Base-by-base conservation (phyloP, 345 rosid genomes). In the Rhizophora mangle region DNA sequence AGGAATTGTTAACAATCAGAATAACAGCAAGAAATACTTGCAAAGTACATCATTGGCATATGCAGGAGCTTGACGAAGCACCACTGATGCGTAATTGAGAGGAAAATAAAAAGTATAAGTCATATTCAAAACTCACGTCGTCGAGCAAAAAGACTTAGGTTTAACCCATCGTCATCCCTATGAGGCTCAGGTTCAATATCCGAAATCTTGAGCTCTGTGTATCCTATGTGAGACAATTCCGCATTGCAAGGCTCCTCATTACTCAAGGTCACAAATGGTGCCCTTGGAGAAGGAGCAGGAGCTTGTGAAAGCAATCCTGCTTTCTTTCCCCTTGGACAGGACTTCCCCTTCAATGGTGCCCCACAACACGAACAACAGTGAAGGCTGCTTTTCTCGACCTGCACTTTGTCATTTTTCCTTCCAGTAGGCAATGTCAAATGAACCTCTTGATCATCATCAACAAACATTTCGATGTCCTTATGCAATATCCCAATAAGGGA, bases 221-320 rank as follows among this genome's bases (percentile, higher is more conserved):
- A 79, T 32, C 80, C 63, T 4, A 77, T 59, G 10, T 80, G 83
- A 9, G 86, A 68, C 67, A 82, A 64, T 21, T 78, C 83, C 51
- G 76, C 39, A 29, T 61, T 67, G 24, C 78, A 81, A 10, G 64
- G 31, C 51, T 66, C 76, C 52, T 81, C 82, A 46, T 60, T 65
- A 68, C 71, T 80, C 10, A 58, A 46, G 19, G 57, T 47, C 22
- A 37, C 63, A 59, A 80, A 62, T 0, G 88, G 64, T 18, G 85
- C 85, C 68, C 90, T 75, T 4, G 96, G 98, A 67, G 98, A 85
- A 32, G 97, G 89, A 68, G 92, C 68, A 4, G 92, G 92, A 67
- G 89, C 94, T 24, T 74, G 76, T 68, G 89, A 74, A 47, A 74
- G 19, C 0, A 70, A 22, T 66, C 70, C 72, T 2, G 67, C 19